Evolutionary conservation across 768 basidiomycete genomes (phyloP).

Genomic region (Cystofilobasidium bisporidii): DNA sequence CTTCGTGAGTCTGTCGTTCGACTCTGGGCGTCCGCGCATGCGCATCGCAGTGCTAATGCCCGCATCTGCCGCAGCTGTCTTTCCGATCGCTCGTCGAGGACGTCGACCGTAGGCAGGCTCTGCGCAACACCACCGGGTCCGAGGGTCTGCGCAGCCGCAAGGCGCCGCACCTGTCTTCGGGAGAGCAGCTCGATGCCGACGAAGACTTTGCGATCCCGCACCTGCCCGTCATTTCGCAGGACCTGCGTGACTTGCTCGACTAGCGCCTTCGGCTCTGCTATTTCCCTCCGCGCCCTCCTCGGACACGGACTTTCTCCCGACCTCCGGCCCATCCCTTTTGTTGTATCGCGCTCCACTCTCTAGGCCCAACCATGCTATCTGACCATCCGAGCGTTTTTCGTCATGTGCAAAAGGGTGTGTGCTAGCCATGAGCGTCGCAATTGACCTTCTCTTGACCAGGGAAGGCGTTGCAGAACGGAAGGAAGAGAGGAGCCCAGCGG

Average conservation of each 20-base stretch:
- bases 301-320: too few relatives aligned
- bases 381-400: too few relatives aligned
- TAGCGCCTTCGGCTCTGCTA: background rate
- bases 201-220: conserved; percentile 22
- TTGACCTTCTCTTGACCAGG: too few relatives aligned
- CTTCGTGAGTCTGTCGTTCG: conserved; percentile 44
- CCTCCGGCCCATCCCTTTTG: too few relatives aligned
- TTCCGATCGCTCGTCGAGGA: conserved; percentile 81
- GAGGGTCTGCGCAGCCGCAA: background rate
- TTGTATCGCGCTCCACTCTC: background rate
- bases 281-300: background rate
- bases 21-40: background rate
- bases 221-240: conserved; percentile 22
- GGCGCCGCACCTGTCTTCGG: background rate
- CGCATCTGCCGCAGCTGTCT: conserved; percentile 46
- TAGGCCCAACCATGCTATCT: too few relatives aligned
- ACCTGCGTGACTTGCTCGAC: conserved; percentile 14
- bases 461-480: too few relatives aligned
- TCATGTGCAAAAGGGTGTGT: too few relatives aligned
- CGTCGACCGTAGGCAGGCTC: conserved; percentile 52
- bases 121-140: background rate
- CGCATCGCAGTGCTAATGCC: background rate
- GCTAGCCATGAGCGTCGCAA: too few relatives aligned
- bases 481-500: too few relatives aligned
- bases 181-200: conserved; percentile 6